Conservation (phyloP, 2,329 filamentous ascomycete species). For the Exophiala lecanii-corni region DNA sequence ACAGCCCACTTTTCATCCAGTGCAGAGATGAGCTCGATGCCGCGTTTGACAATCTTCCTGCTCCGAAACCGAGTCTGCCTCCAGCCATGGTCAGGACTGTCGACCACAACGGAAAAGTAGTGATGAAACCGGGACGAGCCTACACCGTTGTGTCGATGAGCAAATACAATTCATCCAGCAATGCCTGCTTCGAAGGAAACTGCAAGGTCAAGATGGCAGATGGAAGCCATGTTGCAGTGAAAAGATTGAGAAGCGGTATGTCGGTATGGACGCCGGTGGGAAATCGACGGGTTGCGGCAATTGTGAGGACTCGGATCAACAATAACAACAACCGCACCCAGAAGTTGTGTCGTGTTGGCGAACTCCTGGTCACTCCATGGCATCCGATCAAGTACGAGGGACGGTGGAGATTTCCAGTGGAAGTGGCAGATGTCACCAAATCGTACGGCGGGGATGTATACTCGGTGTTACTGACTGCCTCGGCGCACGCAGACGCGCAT, state of each 20-base stretch:
- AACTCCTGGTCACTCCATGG: conserved; percentile 55
- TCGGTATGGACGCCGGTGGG: conserved; percentile 50
- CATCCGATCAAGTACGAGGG: conserved; percentile 49
- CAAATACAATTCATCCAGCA: conserved; percentile 39
- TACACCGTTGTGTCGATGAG: conserved; percentile 36
- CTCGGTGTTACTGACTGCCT: conserved; percentile 51
- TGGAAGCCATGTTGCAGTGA: conserved; percentile 37
- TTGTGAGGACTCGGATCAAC: conserved; percentile 49
- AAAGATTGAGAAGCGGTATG: conserved; percentile 44
- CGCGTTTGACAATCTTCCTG: conserved; percentile 35
- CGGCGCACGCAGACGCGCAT: conserved; percentile 36
- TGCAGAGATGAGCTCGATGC: conserved; percentile 49
- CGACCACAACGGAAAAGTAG: conserved; percentile 2
- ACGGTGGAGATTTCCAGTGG: conserved; percentile 47
- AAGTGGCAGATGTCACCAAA: conserved; percentile 32
- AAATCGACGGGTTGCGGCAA: conserved; percentile 44
- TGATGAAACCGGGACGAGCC: conserved; percentile 1
- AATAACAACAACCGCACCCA: conserved; percentile 17
- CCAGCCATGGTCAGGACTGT: conserved; percentile 7
- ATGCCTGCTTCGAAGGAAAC: conserved; percentile 52
- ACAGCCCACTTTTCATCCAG: conserved; percentile 49
- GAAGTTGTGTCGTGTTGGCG: conserved; percentile 44
- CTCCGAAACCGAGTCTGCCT: conserved; percentile 26
- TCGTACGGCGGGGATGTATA: conserved; percentile 50
- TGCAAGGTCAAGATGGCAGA: conserved; percentile 45